Evolutionary conservation across 441 rosid genomes (phyloP).

Genomic region (Populus hybrid): DNA sequence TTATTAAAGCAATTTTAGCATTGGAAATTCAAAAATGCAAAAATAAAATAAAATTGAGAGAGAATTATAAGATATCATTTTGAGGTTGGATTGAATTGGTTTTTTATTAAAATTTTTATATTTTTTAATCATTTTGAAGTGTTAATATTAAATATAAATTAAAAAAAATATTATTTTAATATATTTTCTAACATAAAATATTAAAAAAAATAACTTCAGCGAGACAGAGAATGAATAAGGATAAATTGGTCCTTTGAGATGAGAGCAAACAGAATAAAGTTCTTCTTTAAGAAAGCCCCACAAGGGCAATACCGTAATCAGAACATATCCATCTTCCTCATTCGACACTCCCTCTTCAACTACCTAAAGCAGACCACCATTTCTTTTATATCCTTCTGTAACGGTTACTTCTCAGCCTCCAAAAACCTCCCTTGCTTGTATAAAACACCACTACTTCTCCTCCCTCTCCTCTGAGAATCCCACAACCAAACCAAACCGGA

Average conservation of each 20-base stretch:
- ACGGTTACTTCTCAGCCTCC: constrained; percentile 26
- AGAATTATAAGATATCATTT: too few species aligned
- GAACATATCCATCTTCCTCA: constrained; percentile 12
- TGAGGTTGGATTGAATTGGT: too few species aligned
- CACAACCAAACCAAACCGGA: background rate
- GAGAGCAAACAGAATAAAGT: background rate
- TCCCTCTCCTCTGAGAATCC: background rate
- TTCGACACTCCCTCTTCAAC: constrained; percentile 14
- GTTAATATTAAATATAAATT: too few species aligned
- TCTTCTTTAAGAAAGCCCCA: background rate
- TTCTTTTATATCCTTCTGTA: constrained; percentile 21
- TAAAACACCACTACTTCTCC: background rate
- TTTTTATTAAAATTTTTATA: too few species aligned
- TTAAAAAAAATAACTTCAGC: too few species aligned
- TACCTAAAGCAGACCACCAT: constrained; percentile 1
- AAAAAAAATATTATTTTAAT: too few species aligned
- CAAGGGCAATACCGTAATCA: constrained; percentile 21
- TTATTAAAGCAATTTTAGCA: too few species aligned
- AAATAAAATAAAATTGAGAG: fast-evolving
- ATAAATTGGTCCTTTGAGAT: background rate
- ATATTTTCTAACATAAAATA: too few species aligned
- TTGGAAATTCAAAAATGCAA: too few species aligned
- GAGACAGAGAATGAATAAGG: background rate
- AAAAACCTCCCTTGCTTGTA: background rate
- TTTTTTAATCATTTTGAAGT: too few species aligned